These are phyloP conservation scores for Isatis lusitanica DNA, from an alignment of 441 rosid species.

Conservation along the genomic window DNA sequence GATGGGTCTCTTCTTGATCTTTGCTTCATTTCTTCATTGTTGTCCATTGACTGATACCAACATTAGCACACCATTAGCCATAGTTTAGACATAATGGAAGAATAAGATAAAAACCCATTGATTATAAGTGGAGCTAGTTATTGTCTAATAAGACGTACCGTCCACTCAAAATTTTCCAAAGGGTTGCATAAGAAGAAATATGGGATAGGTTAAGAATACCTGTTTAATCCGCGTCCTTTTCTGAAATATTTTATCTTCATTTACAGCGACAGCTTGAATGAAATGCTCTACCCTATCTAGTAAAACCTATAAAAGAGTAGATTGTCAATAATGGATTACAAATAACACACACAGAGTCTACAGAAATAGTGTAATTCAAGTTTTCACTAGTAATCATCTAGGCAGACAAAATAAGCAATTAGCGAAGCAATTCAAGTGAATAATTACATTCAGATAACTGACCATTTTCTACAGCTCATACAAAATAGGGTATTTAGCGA, in stretches of 20 bases:
- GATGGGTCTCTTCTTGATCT: constrained; percentile 70
- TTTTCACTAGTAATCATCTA: constrained; percentile 6
- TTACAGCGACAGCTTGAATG: constrained; percentile 75
- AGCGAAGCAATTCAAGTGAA: neutral
- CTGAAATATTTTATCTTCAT: constrained; percentile 95
- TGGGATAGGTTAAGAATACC: constrained; percentile 42
- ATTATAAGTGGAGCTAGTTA: constrained; percentile 3
- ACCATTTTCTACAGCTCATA: constrained; percentile 14
- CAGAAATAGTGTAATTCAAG: constrained; percentile 2
- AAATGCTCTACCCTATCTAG: constrained; percentile 86
- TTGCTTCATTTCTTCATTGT: constrained; percentile 72
- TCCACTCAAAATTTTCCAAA: constrained; percentile 13
- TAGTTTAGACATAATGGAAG: neutral
- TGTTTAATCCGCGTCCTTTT: constrained; percentile 88
- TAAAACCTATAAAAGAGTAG: constrained; percentile 50
- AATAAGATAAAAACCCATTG: constrained; percentile 7
- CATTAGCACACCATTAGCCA: constrained; percentile 24
- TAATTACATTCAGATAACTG: neutral
- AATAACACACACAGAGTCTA: neutral
- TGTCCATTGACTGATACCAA: constrained; percentile 60
- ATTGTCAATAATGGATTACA: neutral
- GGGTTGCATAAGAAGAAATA: neutral
- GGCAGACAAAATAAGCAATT: neutral
- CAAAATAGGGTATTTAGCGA: neutral
- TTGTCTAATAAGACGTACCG: neutral